Conservation (phyloP, 306 rosid species). For the Vicia faba region DNA sequence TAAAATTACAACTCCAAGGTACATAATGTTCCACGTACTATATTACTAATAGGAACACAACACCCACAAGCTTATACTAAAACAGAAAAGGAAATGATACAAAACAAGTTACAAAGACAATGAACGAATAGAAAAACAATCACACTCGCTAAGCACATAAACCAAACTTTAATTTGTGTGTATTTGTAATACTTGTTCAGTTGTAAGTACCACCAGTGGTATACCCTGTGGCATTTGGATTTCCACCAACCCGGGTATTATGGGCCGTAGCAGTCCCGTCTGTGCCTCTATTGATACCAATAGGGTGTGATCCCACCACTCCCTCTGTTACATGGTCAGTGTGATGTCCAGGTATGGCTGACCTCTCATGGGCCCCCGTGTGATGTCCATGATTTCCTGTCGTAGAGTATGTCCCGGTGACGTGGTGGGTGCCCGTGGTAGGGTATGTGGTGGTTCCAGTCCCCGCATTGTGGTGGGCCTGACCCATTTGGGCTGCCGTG, state of each 20-base stretch:
- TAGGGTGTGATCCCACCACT: slow-evolving; percentile 50
- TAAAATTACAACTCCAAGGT: background rate
- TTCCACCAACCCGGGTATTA: slow-evolving; percentile 40
- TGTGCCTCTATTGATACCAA: slow-evolving; percentile 46
- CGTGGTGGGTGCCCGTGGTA: slow-evolving; percentile 26
- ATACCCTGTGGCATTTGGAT: slow-evolving; percentile 34
- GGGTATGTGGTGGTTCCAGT: slow-evolving; percentile 45
- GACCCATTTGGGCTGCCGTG: background rate
- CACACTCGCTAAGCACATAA: background rate
- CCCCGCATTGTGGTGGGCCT: background rate
- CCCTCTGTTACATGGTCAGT: slow-evolving; percentile 48
- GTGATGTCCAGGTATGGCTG: slow-evolving; percentile 54
- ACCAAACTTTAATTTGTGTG: background rate
- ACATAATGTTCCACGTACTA: slow-evolving; percentile 1
- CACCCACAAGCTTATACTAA: background rate
- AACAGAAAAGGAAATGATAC: background rate
- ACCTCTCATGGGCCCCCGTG: slow-evolving; percentile 52
- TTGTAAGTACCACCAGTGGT: slow-evolving; percentile 46
- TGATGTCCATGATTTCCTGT: slow-evolving; percentile 47
- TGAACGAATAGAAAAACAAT: background rate
- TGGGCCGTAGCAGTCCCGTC: slow-evolving; percentile 48
- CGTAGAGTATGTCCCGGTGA: slow-evolving; percentile 42
- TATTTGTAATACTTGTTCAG: background rate
- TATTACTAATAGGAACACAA: background rate
- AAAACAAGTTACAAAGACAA: background rate